These are phyloP conservation scores for Sodiomyces alkalinus DNA, from an alignment of 2,329 filamentous ascomycete genomes.

Conservation along the genomic window DNA sequence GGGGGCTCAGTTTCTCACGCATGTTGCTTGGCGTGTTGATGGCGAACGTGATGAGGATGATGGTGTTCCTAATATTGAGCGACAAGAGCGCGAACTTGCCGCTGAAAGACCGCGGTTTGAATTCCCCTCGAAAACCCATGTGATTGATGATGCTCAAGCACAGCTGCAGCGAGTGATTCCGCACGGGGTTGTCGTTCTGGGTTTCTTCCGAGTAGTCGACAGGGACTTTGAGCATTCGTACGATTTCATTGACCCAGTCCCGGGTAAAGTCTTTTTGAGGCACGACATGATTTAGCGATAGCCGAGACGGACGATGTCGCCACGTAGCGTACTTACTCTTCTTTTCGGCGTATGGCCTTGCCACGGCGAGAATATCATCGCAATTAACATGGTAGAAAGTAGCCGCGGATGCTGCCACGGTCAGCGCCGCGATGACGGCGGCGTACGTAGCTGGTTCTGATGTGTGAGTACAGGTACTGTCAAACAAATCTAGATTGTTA, in stretches of 20 bases:
- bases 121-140: conserved; percentile 55
- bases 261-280: conserved; percentile 35
- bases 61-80: conserved; percentile 59
- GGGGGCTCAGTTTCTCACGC: conserved; percentile 39
- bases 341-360: conserved; percentile 31
- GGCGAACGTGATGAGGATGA: conserved; percentile 49
- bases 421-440: conserved; percentile 46
- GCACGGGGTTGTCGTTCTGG: conserved; percentile 55
- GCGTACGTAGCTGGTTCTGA: conserved; percentile 35
- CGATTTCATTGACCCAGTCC: conserved; percentile 50
- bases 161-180: conserved; percentile 57
- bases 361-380: conserved; percentile 59
- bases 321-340: conserved; percentile 13
- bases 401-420: conserved; percentile 31
- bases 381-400: conserved; percentile 34
- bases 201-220: conserved; percentile 73
- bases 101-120: conserved; percentile 43
- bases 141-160: conserved; percentile 68
- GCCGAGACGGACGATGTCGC: not conserved
- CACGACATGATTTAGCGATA: not conserved
- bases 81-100: conserved; percentile 63
- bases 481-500: not conserved
- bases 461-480: conserved; percentile 7
- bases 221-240: conserved; percentile 53
- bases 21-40: conserved; percentile 38